Percentiles rank a stretch among this genome's conserved stretches.
Conservation (phyloP, 805 yeast species). For the Naumovozyma baii region DNA sequence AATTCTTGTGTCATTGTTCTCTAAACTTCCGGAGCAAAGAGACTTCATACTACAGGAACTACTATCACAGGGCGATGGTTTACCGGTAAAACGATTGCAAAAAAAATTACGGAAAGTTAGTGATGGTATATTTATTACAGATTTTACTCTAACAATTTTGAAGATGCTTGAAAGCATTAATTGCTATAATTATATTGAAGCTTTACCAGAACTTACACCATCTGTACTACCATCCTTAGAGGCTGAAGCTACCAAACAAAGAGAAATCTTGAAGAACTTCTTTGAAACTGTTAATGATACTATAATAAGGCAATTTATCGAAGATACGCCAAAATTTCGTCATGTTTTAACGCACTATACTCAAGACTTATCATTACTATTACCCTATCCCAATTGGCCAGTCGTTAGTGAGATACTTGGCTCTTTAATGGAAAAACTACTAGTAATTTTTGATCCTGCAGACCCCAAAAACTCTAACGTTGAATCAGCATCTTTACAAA, state of each 20-base stretch:
- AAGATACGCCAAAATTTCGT: constrained; percentile 26
- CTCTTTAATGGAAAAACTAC: constrained; percentile 37
- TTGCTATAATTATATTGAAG: constrained; percentile 6
- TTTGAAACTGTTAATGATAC: constrained; percentile 21
- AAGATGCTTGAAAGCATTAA: constrained; percentile 20
- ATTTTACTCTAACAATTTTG: constrained; percentile 24
- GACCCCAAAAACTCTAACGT: constrained; percentile 33
- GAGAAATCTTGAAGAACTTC: constrained; percentile 3
- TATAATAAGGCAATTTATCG: constrained; percentile 15
- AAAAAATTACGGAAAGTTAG: constrained; percentile 17
- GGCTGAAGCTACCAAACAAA: not conserved
- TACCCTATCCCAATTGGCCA: constrained; percentile 53
- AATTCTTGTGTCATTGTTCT: constrained; percentile 33
- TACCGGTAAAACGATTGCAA: constrained; percentile 37
- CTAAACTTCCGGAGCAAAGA: constrained; percentile 41
- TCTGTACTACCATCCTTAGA: not conserved
- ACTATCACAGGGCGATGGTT: constrained; percentile 38
- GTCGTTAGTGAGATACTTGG: constrained; percentile 43
- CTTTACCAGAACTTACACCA: not conserved
- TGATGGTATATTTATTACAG: constrained; percentile 13
- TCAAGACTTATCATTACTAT: constrained; percentile 44
- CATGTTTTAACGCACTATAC: constrained; percentile 43
- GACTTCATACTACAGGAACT: constrained; percentile 53
- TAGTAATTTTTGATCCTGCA: constrained; percentile 31
- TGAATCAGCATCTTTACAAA: constrained; percentile 47